phyloP scores from a whole-genome alignment of 2,329 filamentous ascomycete species.

The Coniosporium tulheliwenetii region DNA sequence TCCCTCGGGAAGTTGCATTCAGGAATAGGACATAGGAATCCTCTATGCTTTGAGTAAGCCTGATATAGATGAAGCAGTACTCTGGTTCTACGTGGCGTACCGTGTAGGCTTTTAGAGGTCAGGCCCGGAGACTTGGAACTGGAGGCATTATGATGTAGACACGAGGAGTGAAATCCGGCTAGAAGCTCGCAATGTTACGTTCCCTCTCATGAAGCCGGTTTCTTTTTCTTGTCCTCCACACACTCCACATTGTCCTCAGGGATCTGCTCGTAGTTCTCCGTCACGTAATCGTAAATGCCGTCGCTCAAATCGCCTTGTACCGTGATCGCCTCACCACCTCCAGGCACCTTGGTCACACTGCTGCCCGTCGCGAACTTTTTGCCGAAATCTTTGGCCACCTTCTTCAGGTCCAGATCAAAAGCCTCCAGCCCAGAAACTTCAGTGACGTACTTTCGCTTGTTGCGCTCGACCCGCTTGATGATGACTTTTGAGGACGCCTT shows the following conservation, averaged over 20 bases:
- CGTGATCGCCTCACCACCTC: slow-evolving; percentile 87
- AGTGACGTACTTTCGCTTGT: slow-evolving; percentile 95
- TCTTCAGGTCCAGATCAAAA: slow-evolving; percentile 87
- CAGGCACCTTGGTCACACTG: slow-evolving; percentile 76
- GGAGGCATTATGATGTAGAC: too few relatives aligned
- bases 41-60: too few relatives aligned
- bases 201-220: slow-evolving; percentile 17
- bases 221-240: slow-evolving; percentile 94
- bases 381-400: slow-evolving; percentile 88
- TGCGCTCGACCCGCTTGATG: slow-evolving; percentile 95
- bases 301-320: slow-evolving; percentile 94
- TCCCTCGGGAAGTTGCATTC: slow-evolving; percentile 76
- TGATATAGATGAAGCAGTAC: too few relatives aligned
- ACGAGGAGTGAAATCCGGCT: too few relatives aligned
- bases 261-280: slow-evolving; percentile 78
- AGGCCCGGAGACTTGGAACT: too few relatives aligned
- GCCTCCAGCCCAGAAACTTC: slow-evolving; percentile 80
- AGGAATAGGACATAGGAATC: slow-evolving; percentile 13
- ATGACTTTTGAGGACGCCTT: slow-evolving; percentile 69
- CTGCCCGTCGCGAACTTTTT: slow-evolving; percentile 97
- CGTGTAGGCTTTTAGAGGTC: too few relatives aligned
- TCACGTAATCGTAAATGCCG: slow-evolving; percentile 80
- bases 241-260: slow-evolving; percentile 91
- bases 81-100: too few relatives aligned
- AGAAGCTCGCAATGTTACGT: too few relatives aligned